phyloP scores from a whole-genome alignment of 1,284 basidiomycete species.

The Irpex rosettiformis region DNA sequence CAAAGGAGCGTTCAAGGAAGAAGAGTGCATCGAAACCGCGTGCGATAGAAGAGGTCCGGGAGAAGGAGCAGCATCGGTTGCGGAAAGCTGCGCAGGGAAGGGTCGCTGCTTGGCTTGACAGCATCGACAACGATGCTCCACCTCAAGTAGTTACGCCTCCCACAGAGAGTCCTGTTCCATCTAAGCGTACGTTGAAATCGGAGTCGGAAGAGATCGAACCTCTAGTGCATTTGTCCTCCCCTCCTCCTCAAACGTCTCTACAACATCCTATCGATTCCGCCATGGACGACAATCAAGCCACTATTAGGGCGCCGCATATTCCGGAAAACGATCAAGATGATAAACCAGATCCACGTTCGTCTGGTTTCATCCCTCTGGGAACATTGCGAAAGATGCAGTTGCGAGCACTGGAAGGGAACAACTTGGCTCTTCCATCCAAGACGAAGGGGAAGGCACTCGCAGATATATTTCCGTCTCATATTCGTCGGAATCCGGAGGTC shows the following conservation, averaged over 20 bases:
- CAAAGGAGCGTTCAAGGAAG: conserved; percentile 20
- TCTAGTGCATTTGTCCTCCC: not conserved
- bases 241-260: not conserved
- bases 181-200: not conserved
- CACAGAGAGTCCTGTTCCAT: conserved; percentile 1
- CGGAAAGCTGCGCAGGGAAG: conserved; percentile 58
- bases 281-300: not conserved
- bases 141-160: conserved; percentile 30
- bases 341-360: conserved; percentile 65
- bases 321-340: conserved; percentile 21
- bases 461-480: conserved; percentile 1
- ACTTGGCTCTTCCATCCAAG: conserved; percentile 6
- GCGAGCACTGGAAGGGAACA: not conserved
- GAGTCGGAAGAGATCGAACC: not conserved
- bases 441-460: conserved; percentile 2
- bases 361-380: conserved; percentile 66
- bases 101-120: conserved; percentile 75
- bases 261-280: not conserved
- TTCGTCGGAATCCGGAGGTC: conserved; percentile 39
- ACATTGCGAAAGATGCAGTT: conserved; percentile 30
- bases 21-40: conserved; percentile 17
- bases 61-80: conserved; percentile 29
- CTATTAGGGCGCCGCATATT: not conserved
- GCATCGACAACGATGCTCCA: conserved; percentile 49
- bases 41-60: conserved; percentile 16